Conservation (phyloP, 2,329 filamentous ascomycete species). For the Fusarium austroafricanum region DNA sequence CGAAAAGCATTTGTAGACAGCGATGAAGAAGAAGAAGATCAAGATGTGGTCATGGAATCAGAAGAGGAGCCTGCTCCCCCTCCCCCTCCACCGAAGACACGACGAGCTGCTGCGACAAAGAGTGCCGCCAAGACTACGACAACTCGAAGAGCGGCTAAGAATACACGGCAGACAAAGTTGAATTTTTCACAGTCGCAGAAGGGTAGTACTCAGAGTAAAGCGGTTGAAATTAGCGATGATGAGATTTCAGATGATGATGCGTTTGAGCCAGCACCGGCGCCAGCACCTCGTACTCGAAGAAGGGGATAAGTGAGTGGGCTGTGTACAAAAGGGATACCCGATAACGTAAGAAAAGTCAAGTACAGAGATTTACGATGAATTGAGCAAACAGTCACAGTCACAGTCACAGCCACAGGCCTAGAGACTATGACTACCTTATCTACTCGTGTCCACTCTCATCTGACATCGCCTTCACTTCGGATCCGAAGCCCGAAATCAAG, state of each 20-base stretch:
- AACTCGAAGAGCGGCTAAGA: conserved; percentile 31
- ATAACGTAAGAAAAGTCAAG: background rate
- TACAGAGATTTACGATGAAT: conserved; percentile 6
- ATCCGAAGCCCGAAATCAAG: conserved; percentile 7
- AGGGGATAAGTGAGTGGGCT: conserved; percentile 35
- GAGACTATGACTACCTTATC: background rate
- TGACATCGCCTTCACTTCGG: conserved; percentile 16
- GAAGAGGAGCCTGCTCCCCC: conserved; percentile 57
- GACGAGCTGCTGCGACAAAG: conserved; percentile 40
- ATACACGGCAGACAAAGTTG: conserved; percentile 50
- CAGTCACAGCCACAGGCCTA: no score
- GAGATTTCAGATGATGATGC: conserved; percentile 72
- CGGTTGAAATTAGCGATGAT: conserved; percentile 72
- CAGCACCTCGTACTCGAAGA: conserved; percentile 49
- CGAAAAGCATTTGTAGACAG: conserved; percentile 50
- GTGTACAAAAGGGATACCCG: conserved; percentile 17
- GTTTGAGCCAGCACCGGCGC: conserved; percentile 65
- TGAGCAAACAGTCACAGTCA: background rate
- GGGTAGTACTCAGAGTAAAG: conserved; percentile 58
- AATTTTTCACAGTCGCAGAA: conserved; percentile 53
- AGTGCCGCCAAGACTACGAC: conserved; percentile 27
- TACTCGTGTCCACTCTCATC: background rate
- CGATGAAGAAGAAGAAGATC: conserved; percentile 59
- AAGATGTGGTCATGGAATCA: conserved; percentile 65
- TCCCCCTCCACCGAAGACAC: conserved; percentile 50